Percentiles rank a stretch among this genome's conserved stretches.
Evolutionary conservation across 225 moss, liverwort and hornwort genomes (phyloP).

Genomic region (Pseudoscleropodium purum): DNA sequence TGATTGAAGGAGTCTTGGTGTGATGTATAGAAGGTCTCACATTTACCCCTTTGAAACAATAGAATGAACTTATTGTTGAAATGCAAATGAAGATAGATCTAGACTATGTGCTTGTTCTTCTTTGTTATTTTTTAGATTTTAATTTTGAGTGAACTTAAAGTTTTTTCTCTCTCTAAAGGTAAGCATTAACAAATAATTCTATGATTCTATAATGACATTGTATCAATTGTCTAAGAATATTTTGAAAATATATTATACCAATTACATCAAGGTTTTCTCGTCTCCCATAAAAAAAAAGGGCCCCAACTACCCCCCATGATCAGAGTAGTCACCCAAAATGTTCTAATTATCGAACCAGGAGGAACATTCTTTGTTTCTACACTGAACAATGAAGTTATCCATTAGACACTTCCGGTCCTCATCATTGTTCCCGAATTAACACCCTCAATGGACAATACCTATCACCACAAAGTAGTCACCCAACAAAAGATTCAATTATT

Average conservation of each 20-base stretch:
- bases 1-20: too few relatives aligned
- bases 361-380: not conserved
- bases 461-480: not conserved
- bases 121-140: not conserved
- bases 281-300: not conserved
- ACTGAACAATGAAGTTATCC: not conserved
- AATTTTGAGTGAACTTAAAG: not conserved
- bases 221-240: too few relatives aligned
- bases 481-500: not conserved
- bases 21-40: too few relatives aligned
- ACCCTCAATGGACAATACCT: not conserved
- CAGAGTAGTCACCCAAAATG: too few relatives aligned
- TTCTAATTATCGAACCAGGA: rapidly evolving
- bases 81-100: not conserved
- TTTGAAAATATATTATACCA: not conserved
- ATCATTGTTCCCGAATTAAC: rapidly evolving
- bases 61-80: not conserved
- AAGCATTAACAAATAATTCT: not conserved
- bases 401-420: not conserved
- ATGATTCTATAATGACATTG: not conserved
- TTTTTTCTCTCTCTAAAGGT: too few relatives aligned
- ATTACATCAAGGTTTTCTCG: too few relatives aligned
- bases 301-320: rapidly evolving
- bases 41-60: too few relatives aligned
- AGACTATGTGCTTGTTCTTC: not conserved